phyloP scores from a whole-genome alignment of 208 protist genomes.

The Leishmania martiniquensis region DNA sequence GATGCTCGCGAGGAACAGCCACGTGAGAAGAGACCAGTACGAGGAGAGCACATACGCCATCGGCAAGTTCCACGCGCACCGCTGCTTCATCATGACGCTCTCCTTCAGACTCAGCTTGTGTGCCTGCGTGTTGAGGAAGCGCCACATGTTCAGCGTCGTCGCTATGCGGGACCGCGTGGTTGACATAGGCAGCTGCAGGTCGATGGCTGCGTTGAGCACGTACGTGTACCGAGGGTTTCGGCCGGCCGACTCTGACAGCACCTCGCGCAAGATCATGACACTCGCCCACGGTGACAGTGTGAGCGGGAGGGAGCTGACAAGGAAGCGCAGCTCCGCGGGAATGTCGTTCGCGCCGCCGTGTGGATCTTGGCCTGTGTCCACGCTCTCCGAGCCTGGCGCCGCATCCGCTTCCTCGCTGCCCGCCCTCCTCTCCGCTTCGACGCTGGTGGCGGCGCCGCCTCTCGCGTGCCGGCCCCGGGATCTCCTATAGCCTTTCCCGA shows the following conservation, averaged over 20 bases:
- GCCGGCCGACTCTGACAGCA: constrained; percentile 83
- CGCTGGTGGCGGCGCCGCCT: neutral
- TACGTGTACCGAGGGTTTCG: constrained; percentile 89
- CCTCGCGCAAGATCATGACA: constrained; percentile 89
- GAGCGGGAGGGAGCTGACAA: constrained; percentile 86
- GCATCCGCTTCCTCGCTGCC: neutral
- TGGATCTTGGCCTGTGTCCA: constrained; percentile 19
- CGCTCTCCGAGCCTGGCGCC: neutral
- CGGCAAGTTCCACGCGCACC: constrained; percentile 82
- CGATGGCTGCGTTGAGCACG: constrained; percentile 89
- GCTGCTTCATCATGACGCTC: constrained; percentile 76
- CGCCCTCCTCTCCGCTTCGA: neutral
- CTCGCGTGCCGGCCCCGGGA: neutral
- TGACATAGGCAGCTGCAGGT: constrained; percentile 88
- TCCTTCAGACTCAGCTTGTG: constrained; percentile 81
- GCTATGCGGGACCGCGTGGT: constrained; percentile 89
- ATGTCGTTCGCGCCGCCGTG: constrained; percentile 61
- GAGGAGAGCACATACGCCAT: constrained; percentile 88
- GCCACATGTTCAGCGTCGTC: constrained; percentile 89
- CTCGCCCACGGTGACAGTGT: constrained; percentile 84
- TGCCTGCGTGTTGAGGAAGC: constrained; percentile 85
- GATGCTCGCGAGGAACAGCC: constrained; percentile 56
- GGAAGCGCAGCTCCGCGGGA: constrained; percentile 82
- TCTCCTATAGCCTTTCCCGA: neutral
- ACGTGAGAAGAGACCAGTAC: constrained; percentile 90